Percentiles rank a stretch among this genome's conserved stretches.
Conservation (phyloP, 352 stramenopile genomes). For the Nothophytophthora sp. region DNA sequence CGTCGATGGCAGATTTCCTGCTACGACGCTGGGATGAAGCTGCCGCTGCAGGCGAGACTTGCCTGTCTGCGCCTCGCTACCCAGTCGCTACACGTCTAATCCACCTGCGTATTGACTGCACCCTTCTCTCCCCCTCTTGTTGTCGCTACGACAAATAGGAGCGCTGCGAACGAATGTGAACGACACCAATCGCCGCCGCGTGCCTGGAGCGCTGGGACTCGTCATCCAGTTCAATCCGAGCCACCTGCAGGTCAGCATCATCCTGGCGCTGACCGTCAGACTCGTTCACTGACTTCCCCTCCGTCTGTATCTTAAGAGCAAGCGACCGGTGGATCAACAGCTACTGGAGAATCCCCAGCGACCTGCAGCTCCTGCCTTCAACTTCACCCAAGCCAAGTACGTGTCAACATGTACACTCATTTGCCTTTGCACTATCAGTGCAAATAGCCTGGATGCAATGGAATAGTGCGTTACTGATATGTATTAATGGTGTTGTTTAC, state of each 20-base stretch:
- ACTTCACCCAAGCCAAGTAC: constrained; percentile 70
- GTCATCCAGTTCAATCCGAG: constrained; percentile 46
- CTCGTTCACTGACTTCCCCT: not conserved
- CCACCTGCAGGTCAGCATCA: constrained; percentile 31
- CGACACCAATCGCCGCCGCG: constrained; percentile 30
- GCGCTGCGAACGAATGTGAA: constrained; percentile 38
- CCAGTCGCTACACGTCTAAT: too few relatives aligned
- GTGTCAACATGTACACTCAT: not conserved
- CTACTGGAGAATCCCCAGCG: constrained; percentile 10
- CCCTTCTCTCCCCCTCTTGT: not conserved
- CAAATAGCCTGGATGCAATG: too few relatives aligned
- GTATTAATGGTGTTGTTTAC: not conserved
- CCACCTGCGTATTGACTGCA: not conserved
- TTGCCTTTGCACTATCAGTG: too few relatives aligned
- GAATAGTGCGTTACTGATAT: too few relatives aligned
- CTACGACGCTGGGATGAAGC: constrained; percentile 23
- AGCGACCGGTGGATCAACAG: constrained; percentile 40
- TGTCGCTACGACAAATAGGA: constrained; percentile 13
- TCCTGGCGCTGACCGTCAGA: not conserved
- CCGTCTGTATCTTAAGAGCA: constrained; percentile 21
- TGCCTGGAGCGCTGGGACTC: constrained; percentile 36
- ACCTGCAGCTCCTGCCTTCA: constrained; percentile 28
- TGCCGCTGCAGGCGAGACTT: constrained; percentile 14
- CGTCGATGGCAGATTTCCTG: constrained; percentile 5
- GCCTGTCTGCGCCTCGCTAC: too few relatives aligned